Percentiles rank a stretch among this genome's conserved stretches.
phyloP scores from a whole-genome alignment of 768 basidiomycete genomes.

The Flagelloscypha sp. region DNA sequence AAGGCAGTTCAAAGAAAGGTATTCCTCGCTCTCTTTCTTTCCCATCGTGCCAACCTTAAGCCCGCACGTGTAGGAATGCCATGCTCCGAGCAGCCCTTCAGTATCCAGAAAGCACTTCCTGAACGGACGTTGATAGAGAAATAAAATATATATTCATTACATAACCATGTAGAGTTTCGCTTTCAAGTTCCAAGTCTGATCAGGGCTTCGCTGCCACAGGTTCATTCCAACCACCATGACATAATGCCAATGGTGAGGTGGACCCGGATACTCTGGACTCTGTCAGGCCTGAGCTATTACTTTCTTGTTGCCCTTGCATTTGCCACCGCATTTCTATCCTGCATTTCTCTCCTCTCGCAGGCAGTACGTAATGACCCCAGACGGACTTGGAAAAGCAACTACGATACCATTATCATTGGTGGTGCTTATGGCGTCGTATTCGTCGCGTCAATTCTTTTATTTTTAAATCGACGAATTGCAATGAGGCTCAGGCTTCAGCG shows the following conservation, averaged over 20 bases:
- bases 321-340: slow-evolving; percentile 54
- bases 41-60: slow-evolving; percentile 1
- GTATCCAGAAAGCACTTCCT: slow-evolving; percentile 40
- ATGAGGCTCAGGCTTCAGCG: slow-evolving; percentile 56
- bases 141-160: no score
- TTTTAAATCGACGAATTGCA: slow-evolving; percentile 59
- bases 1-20: slow-evolving; percentile 66
- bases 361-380: slow-evolving; percentile 57
- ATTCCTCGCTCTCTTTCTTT: slow-evolving; percentile 6
- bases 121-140: no score
- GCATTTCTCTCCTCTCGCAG: slow-evolving; percentile 58
- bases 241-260: no score
- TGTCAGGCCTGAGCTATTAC: slow-evolving; percentile 47
- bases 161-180: no score
- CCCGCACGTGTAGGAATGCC: slow-evolving; percentile 31
- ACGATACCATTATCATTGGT: slow-evolving; percentile 60
- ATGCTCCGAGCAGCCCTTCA: slow-evolving; percentile 49
- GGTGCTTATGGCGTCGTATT: slow-evolving; percentile 63
- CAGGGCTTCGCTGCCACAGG: no score
- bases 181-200: no score
- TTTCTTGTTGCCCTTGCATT: slow-evolving; percentile 41
- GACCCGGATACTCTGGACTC: slow-evolving; percentile 60
- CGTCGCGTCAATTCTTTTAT: slow-evolving; percentile 50
- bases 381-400: slow-evolving; percentile 49
- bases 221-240: no score